These are phyloP conservation scores for Diaporthe sp. DNA, from an alignment of 2,329 filamentous ascomycete species.

Conservation along the genomic window DNA sequence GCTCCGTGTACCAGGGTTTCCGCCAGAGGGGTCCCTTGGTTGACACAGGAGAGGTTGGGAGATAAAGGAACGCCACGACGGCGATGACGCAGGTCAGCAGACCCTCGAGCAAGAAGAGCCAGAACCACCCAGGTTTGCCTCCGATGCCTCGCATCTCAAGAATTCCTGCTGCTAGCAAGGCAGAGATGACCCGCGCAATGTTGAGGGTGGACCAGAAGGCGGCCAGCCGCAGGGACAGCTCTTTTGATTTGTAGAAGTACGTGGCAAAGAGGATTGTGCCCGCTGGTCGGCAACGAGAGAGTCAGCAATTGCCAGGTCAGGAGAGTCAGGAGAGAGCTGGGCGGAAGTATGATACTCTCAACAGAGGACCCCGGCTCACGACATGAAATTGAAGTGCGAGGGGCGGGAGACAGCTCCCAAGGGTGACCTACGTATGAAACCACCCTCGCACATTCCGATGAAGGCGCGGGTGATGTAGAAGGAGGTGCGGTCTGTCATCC, in stretches of 20 bases:
- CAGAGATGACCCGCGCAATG: conserved; percentile 60
- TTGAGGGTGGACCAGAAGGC: conserved; percentile 75
- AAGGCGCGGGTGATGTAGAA: conserved; percentile 67
- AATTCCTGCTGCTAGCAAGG: conserved; percentile 61
- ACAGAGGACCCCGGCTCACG: neutral
- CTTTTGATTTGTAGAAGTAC: conserved; percentile 80
- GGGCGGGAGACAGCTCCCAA: neutral
- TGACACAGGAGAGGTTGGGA: conserved; percentile 75
- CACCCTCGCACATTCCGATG: conserved; percentile 68
- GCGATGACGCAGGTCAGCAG: conserved; percentile 67
- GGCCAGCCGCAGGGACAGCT: conserved; percentile 76
- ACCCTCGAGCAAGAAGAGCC: conserved; percentile 62
- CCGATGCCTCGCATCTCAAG: conserved; percentile 64
- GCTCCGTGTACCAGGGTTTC: conserved; percentile 76
- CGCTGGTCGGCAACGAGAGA: neutral
- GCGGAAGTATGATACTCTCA: neutral
- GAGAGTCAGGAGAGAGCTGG: neutral
- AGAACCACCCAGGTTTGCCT: conserved; percentile 68
- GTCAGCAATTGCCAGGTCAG: neutral
- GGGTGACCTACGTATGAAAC: conserved; percentile 63
- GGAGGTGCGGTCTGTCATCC: conserved; percentile 60
- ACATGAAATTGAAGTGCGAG: neutral
- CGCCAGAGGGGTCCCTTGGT: conserved; percentile 74
- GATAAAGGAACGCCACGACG: conserved; percentile 65
- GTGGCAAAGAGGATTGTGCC: conserved; percentile 75